Evolutionary conservation across 441 rosid genomes (phyloP).

Genomic region (Arabidopsis lyrata): DNA sequence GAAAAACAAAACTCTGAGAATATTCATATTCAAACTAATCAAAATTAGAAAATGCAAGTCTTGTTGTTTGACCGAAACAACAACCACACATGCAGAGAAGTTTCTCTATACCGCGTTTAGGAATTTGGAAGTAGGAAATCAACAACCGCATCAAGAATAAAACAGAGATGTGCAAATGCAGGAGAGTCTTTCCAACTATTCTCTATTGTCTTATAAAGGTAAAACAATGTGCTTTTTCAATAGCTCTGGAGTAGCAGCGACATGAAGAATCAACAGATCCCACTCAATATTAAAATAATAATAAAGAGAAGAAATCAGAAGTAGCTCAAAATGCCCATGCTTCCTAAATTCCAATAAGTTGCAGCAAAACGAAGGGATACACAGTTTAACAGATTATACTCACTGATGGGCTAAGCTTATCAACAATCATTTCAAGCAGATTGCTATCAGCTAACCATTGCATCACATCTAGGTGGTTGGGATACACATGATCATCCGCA

Average conservation of each 20-base stretch:
- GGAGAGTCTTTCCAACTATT: slow-evolving; percentile 14
- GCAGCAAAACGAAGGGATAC: slow-evolving; percentile 18
- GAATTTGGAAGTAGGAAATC: neutral
- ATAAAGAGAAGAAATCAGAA: slow-evolving; percentile 9
- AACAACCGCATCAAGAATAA: slow-evolving; percentile 14
- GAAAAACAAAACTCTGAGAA: slow-evolving; percentile 44
- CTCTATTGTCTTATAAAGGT: slow-evolving; percentile 13
- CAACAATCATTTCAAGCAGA: slow-evolving; percentile 94
- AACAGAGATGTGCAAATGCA: slow-evolving; percentile 18
- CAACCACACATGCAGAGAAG: slow-evolving; percentile 6
- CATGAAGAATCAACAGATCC: slow-evolving; percentile 25
- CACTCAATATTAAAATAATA: slow-evolving; percentile 1
- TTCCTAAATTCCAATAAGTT: slow-evolving; percentile 12
- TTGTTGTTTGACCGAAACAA: slow-evolving; percentile 13
- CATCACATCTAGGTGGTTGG: slow-evolving; percentile 96
- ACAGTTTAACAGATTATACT: slow-evolving; percentile 43
- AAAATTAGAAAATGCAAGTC: neutral
- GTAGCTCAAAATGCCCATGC: slow-evolving; percentile 12
- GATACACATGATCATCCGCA: slow-evolving; percentile 95
- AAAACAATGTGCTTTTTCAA: slow-evolving; percentile 2
- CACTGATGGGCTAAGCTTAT: slow-evolving; percentile 90
- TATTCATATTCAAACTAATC: slow-evolving; percentile 10
- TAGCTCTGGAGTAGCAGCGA: slow-evolving; percentile 25
- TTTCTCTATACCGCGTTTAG: slow-evolving; percentile 1
- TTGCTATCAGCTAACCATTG: slow-evolving; percentile 97